phyloP scores from a whole-genome alignment of 306 rosid genomes.

The Albizia julibrissin region DNA sequence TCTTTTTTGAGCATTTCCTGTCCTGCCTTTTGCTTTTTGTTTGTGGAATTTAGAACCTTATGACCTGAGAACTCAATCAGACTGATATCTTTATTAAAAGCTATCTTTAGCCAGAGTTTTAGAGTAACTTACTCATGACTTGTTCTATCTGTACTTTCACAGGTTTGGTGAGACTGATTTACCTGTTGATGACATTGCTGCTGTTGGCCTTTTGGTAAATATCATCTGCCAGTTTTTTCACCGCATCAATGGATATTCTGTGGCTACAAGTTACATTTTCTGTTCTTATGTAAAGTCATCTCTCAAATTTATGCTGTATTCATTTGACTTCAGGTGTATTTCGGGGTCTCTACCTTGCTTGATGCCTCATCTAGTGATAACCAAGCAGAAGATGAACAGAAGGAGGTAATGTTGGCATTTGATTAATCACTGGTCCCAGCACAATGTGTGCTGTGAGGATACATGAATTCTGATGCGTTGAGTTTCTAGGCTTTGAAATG shows the following conservation, averaged over 20 bases:
- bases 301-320: slow-evolving; percentile 18
- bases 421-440: slow-evolving; percentile 17
- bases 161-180: slow-evolving; percentile 92
- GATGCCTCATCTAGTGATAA: slow-evolving; percentile 84
- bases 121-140: slow-evolving; percentile 16
- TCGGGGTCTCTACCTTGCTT: slow-evolving; percentile 88
- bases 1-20: neutral
- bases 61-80: slow-evolving; percentile 22
- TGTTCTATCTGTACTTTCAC: slow-evolving; percentile 42
- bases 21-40: neutral
- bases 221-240: slow-evolving; percentile 23
- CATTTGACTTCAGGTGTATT: slow-evolving; percentile 68
- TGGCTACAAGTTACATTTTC: slow-evolving; percentile 9
- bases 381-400: slow-evolving; percentile 88
- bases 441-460: slow-evolving; percentile 12
- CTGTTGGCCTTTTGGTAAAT: slow-evolving; percentile 85
- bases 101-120: slow-evolving; percentile 5
- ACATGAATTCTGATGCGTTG: neutral
- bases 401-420: slow-evolving; percentile 65
- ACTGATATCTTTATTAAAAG: slow-evolving; percentile 6
- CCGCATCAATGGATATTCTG: slow-evolving; percentile 19
- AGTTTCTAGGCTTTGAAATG: slow-evolving; percentile 19
- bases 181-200: slow-evolving; percentile 93
- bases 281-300: slow-evolving; percentile 23
- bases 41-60: slow-evolving; percentile 19